Conservation (phyloP, 208 protist genomes). For the Leishmania martiniquensis region DNA sequence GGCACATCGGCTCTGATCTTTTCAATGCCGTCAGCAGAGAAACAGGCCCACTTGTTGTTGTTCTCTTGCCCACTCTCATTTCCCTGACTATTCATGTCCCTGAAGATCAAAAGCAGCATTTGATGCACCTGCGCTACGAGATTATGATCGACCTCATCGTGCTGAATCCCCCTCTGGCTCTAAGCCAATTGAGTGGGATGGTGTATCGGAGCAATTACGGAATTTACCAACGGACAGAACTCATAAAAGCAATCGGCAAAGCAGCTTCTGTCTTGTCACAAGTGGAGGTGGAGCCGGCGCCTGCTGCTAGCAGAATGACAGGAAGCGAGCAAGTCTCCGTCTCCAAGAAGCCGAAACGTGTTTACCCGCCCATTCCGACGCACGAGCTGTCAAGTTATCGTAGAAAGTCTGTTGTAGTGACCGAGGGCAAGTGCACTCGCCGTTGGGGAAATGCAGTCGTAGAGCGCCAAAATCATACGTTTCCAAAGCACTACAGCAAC, state of each 20-base stretch:
- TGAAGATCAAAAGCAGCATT: conserved; percentile 43
- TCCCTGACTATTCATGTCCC: conserved; percentile 66
- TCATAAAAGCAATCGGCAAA: conserved; percentile 62
- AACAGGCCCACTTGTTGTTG: conserved; percentile 44
- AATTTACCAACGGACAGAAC: conserved; percentile 66
- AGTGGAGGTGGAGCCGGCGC: conserved; percentile 19
- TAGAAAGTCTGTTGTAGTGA: conserved; percentile 40
- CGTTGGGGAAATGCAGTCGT: conserved; percentile 63
- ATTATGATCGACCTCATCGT: conserved; percentile 59
- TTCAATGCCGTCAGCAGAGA: conserved; percentile 33
- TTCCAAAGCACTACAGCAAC: conserved; percentile 36
- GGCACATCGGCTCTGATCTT: conserved; percentile 28
- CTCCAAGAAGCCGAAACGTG: conserved; percentile 19
- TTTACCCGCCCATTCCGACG: conserved; percentile 76
- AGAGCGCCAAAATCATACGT: conserved; percentile 20
- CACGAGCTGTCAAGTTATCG: conserved; percentile 5
- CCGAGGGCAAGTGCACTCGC: conserved; percentile 60
- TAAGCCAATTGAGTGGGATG: conserved; percentile 53
- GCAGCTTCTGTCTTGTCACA: conserved; percentile 56
- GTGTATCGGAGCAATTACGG: conserved; percentile 67
- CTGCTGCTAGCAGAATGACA: neutral
- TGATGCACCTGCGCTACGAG: conserved; percentile 42
- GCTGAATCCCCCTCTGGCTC: conserved; percentile 44
- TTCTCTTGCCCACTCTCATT: conserved; percentile 58
- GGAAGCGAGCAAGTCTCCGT: neutral